A percentile compares a stretch with the other conserved stretches of the same genome.
Evolutionary conservation across 139 green algal genomes (phyloP).

Genomic region (Haematococcus lacustris): DNA sequence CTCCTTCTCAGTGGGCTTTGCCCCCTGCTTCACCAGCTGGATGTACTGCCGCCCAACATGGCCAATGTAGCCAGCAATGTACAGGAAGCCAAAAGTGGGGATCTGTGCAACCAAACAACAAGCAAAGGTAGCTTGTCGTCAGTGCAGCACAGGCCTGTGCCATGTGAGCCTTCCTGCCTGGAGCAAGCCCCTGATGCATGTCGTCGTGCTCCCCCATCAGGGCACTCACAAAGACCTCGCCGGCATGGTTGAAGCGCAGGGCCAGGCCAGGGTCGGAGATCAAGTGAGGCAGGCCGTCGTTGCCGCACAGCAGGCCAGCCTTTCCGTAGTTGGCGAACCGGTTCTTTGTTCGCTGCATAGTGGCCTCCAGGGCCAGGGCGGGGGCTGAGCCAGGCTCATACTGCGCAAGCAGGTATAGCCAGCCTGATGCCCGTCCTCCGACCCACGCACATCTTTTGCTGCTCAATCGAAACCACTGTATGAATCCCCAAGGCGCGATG

Average conservation of each 20-base stretch:
- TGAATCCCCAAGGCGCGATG: no score
- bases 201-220: neutral
- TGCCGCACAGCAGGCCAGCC: slow-evolving; percentile 90
- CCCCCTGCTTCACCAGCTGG: slow-evolving; percentile 24
- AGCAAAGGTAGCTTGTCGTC: neutral
- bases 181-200: neutral
- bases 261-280: slow-evolving; percentile 95
- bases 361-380: slow-evolving; percentile 85
- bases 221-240: slow-evolving; percentile 84
- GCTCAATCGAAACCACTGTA: no score
- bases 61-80: slow-evolving; percentile 96
- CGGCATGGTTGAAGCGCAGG: slow-evolving; percentile 84
- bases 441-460: no score
- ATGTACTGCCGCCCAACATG: slow-evolving; percentile 91
- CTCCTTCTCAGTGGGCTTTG: slow-evolving; percentile 84
- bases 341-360: slow-evolving; percentile 87
- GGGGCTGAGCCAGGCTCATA: slow-evolving; percentile 85
- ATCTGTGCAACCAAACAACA: slow-evolving; percentile 51
- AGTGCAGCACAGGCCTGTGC: neutral
- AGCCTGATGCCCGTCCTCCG: no score
- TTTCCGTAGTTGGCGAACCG: slow-evolving; percentile 91
- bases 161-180: neutral
- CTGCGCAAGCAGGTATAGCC: no score
- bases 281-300: slow-evolving; percentile 94
- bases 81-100: slow-evolving; percentile 95